Base-by-base conservation (phyloP, 108 stramenopile species). In the Pseudonitzschia delicatissima region DNA sequence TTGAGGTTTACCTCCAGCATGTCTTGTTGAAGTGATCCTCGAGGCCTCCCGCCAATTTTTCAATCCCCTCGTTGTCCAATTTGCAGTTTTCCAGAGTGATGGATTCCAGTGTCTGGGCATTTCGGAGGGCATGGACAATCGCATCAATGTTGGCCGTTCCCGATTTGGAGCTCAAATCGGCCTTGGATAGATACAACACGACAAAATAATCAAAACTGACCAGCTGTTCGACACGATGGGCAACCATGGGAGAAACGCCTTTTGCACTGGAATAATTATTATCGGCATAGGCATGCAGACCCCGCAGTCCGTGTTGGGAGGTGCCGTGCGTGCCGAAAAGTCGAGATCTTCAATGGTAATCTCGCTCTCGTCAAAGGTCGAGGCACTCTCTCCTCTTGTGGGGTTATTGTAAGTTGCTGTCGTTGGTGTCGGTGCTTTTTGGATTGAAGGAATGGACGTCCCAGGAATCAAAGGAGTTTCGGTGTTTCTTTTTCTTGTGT, bases 181-280 rank as follows among this genome's bases (percentile, higher is more conserved):
- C 66, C 48, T 67, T 67, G 47, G 47, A 67, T 44, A 74, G 55
- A 31, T 74, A 66, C 21, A 74, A 45, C 28, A 74, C 73, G 15
- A 60, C 55, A 25, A 67, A 67, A 49, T 74, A 62, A 12, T 67
- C 73, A 44, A 67, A 55, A 18, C 20, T 23, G 4, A 62, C 29
- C 0, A 74, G 42, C 42, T 74, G 66, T 45, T 67, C 73, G n/a
- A 67, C 47, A 11, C 73, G 66, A n/a, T 74, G 66, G 37, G 49
- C 39, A 7, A 74, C 57, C 31, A 74, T 74, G 26, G 59, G 73
- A 62, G 64, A 65, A 7, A 74, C 61, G 20, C 55, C 47, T 7
- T n/a, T n/a, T n/a, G n/a, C n/a, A n/a, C n/a, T n/a, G n/a, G n/a
- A n/a, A n/a, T n/a, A n/a, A n/a, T n/a, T n/a, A n/a, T n/a, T n/a